These are phyloP conservation scores for Cubamyces sp. DNA, from an alignment of 768 basidiomycete genomes.

Conservation along the genomic window DNA sequence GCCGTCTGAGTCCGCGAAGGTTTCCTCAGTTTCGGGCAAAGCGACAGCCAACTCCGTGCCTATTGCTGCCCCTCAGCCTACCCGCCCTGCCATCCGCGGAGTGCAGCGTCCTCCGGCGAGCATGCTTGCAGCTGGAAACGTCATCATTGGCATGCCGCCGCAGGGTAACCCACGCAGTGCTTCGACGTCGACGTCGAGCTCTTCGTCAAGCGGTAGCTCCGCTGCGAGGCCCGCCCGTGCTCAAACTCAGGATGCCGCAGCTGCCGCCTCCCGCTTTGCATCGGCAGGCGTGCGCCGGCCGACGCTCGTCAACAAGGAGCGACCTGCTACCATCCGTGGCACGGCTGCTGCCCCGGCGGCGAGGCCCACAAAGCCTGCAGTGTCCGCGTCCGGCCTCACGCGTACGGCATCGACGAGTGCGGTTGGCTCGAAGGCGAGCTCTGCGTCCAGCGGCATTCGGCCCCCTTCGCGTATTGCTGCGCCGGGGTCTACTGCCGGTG, in stretches of 20 bases:
- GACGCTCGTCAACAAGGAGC: conserved; percentile 13
- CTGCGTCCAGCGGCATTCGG: not conserved
- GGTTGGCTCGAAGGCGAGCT: not conserved
- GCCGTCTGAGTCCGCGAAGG: not conserved
- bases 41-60: not conserved
- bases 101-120: conserved; percentile 36
- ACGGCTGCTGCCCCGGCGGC: conserved; percentile 3
- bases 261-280: conserved; percentile 12
- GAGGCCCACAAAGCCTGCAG: conserved; percentile 1
- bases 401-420: conserved; percentile 2
- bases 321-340: not conserved
- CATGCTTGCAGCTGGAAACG: conserved; percentile 10
- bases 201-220: conserved; percentile 1
- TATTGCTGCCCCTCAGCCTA: conserved; percentile 1
- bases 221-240: not conserved
- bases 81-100: conserved; percentile 30
- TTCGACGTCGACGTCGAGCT: conserved; percentile 15
- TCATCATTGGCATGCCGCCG: conserved; percentile 19
- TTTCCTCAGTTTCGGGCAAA: not conserved
- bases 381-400: not conserved
- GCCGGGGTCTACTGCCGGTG: not conserved
- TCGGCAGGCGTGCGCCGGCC: conserved; percentile 26
- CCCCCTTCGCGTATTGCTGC: conserved; percentile 15
- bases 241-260: not conserved
- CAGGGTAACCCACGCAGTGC: conserved; percentile 1